These are phyloP conservation scores for Asterophora parasitica DNA, from an alignment of 768 basidiomycete genomes.

Conservation along the genomic window DNA sequence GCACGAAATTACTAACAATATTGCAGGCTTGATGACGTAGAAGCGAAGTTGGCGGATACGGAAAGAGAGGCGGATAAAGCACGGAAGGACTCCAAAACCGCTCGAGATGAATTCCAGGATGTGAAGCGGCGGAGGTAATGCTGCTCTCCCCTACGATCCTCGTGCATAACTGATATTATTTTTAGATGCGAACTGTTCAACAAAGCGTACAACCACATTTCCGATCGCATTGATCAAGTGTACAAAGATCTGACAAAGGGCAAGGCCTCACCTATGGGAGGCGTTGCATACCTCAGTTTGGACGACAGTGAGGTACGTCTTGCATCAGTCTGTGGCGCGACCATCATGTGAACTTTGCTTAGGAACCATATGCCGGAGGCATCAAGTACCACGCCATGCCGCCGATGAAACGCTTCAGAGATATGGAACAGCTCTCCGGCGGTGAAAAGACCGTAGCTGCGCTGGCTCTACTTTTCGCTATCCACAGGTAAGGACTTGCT, in stretches of 20 bases:
- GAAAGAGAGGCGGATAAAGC: conserved; percentile 92
- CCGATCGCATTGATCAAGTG: conserved; percentile 89
- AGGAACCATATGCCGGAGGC: conserved; percentile 68
- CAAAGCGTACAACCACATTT: conserved; percentile 94
- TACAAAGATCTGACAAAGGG: conserved; percentile 98
- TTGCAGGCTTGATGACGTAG: conserved; percentile 78
- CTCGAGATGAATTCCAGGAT: conserved; percentile 90
- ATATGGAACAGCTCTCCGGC: conserved; percentile 98
- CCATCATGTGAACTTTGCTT: neutral
- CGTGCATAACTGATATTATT: neutral
- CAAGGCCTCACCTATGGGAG: conserved; percentile 89
- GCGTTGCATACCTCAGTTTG: conserved; percentile 92
- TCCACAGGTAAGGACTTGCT: conserved; percentile 73
- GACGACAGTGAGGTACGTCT: conserved; percentile 86
- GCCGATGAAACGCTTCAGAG: conserved; percentile 97
- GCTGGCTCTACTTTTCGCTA: conserved; percentile 92
- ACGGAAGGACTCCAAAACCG: conserved; percentile 80
- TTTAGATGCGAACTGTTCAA: conserved; percentile 79
- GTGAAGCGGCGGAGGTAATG: conserved; percentile 72
- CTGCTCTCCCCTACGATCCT: neutral
- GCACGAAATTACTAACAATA: neutral
- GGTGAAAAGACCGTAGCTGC: conserved; percentile 99
- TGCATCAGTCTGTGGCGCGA: neutral
- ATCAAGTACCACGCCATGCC: conserved; percentile 99
- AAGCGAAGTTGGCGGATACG: conserved; percentile 79